phyloP scores from a whole-genome alignment of 1,139 yeast genomes.

The Arxiozyma bovina region DNA sequence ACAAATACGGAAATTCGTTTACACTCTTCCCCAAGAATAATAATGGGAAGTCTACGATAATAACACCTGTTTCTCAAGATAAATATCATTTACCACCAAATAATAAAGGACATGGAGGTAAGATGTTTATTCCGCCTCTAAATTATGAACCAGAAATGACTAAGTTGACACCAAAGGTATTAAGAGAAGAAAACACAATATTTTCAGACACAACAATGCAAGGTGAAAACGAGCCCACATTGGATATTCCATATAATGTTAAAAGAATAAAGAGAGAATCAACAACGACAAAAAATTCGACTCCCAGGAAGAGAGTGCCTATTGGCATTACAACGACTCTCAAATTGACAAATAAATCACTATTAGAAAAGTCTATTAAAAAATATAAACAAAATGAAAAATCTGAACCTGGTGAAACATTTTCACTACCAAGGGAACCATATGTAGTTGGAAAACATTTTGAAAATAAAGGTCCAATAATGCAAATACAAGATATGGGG shows the following conservation, averaged over 20 bases:
- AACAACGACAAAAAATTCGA: neutral
- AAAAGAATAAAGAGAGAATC: neutral
- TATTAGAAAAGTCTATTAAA: constrained; percentile 2
- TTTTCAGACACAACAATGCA: neutral
- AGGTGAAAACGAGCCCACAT: neutral
- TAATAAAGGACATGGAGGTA: neutral
- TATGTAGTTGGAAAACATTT: neutral
- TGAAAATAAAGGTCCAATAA: neutral
- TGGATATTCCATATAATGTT: neutral
- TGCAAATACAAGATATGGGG: neutral
- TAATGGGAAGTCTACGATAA: neutral
- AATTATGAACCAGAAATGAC: neutral
- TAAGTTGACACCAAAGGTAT: constrained; percentile 1
- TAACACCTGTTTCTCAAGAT: neutral
- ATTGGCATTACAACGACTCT: constrained; percentile 2
- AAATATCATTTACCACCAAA: neutral
- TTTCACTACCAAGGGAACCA: neutral
- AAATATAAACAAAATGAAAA: neutral
- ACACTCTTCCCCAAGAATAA: constrained; percentile 2
- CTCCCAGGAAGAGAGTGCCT: neutral
- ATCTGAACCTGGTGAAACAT: neutral
- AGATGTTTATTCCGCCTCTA: neutral
- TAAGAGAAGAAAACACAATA: constrained; percentile 2
- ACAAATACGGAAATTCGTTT: neutral
- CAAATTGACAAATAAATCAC: neutral